Evolutionary conservation across 768 basidiomycete genomes (phyloP).

Genomic region (Multifurca ochricompacta): DNA sequence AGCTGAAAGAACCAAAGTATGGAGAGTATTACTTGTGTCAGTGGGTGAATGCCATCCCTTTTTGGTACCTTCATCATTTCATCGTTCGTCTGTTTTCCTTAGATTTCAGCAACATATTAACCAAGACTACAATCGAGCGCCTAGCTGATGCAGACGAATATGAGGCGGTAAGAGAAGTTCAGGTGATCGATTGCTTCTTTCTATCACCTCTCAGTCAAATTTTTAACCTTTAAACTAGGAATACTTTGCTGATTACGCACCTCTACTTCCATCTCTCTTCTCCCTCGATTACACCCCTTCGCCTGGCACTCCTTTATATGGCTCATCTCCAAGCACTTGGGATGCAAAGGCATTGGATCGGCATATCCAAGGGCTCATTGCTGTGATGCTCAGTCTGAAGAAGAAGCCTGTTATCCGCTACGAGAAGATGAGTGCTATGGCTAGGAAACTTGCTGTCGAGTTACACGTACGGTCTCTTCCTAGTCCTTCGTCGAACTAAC

Average conservation of each 20-base stretch:
- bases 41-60: slow-evolving; percentile 56
- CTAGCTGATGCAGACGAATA: slow-evolving; percentile 92
- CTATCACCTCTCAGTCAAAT: slow-evolving; percentile 13
- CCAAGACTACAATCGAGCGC: slow-evolving; percentile 84
- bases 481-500: not conserved
- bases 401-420: slow-evolving; percentile 94
- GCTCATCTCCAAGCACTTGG: slow-evolving; percentile 66
- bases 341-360: slow-evolving; percentile 63
- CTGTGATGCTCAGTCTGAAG: slow-evolving; percentile 87
- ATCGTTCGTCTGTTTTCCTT: slow-evolving; percentile 1
- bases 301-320: slow-evolving; percentile 57
- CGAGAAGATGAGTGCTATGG: slow-evolving; percentile 89
- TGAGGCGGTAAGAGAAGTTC: slow-evolving; percentile 94
- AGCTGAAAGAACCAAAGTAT: slow-evolving; percentile 86
- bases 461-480: slow-evolving; percentile 56
- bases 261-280: slow-evolving; percentile 79
- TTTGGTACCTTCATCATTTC: slow-evolving; percentile 1
- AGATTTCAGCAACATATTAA: slow-evolving; percentile 96
- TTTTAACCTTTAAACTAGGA: slow-evolving; percentile 47
- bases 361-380: slow-evolving; percentile 72
- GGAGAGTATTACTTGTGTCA: slow-evolving; percentile 99
- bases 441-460: slow-evolving; percentile 81
- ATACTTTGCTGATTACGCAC: slow-evolving; percentile 95
- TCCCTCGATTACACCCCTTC: slow-evolving; percentile 75
- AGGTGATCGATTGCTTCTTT: slow-evolving; percentile 44